These are phyloP conservation scores for Suillus spraguei DNA, from an alignment of 768 basidiomycete genomes.

Conservation along the genomic window DNA sequence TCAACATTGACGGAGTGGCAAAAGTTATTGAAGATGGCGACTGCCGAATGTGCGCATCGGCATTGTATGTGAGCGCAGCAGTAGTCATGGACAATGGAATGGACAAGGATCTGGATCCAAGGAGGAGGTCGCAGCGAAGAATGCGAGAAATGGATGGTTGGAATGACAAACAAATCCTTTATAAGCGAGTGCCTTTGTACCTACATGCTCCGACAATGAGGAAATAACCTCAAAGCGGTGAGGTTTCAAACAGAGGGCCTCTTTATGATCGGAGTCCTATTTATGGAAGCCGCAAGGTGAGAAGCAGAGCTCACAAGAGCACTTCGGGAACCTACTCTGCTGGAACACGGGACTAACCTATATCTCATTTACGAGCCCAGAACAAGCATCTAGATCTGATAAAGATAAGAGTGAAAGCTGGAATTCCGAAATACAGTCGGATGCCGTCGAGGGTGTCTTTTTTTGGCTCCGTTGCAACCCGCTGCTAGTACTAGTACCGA, in stretches of 20 bases:
- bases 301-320: conserved; percentile 5
- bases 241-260: conserved; percentile 7
- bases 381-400: not conserved
- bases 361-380: not conserved
- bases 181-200: conserved; percentile 9
- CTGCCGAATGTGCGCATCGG: not conserved
- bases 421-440: too few relatives aligned
- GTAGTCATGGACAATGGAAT: conserved; percentile 4
- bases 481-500: too few relatives aligned
- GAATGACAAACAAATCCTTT: not conserved
- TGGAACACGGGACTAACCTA: not conserved
- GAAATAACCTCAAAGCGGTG: conserved; percentile 7
- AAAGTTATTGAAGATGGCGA: conserved; percentile 19
- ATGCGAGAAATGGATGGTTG: not conserved
- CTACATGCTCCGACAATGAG: conserved; percentile 16
- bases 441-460: too few relatives aligned
- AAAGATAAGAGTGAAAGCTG: not conserved
- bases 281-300: conserved; percentile 3
- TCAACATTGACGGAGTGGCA: conserved; percentile 21
- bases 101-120: not conserved
- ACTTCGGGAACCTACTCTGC: not conserved
- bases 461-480: not conserved
- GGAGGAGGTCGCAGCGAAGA: not conserved
- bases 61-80: not conserved
- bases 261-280: conserved; percentile 4